Conservation (phyloP, 2,329 filamentous ascomycete genomes). For the Penicillium expansum region DNA sequence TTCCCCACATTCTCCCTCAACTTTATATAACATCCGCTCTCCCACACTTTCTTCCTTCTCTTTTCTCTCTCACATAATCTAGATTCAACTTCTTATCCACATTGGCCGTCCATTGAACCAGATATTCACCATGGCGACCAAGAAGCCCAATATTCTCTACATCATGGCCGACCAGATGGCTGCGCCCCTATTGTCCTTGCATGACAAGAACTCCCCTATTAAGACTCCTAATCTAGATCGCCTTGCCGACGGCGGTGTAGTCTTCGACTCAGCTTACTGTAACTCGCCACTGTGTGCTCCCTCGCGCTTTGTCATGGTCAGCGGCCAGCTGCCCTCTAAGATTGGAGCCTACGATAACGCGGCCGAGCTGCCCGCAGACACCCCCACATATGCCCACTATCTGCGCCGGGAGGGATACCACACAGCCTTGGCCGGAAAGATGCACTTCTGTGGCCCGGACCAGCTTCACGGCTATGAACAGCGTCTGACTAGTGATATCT, state of each 20-base stretch:
- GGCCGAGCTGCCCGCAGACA: constrained; percentile 75
- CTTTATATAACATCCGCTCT: constrained; percentile 19
- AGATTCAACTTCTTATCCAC: not conserved
- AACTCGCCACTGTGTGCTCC: constrained; percentile 90
- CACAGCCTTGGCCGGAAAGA: constrained; percentile 88
- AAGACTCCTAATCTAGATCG: constrained; percentile 87
- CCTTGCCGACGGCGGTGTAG: constrained; percentile 75
- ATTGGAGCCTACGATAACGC: constrained; percentile 93
- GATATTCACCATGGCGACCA: constrained; percentile 35
- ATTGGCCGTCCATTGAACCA: not conserved
- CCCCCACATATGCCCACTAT: constrained; percentile 91
- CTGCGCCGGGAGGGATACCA: constrained; percentile 81
- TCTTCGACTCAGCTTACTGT: constrained; percentile 93
- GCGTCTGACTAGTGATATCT: constrained; percentile 90
- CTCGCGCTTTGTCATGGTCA: constrained; percentile 92
- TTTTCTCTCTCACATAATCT: constrained; percentile 4
- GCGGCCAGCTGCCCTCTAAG: constrained; percentile 84
- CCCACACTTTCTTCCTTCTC: constrained; percentile 6
- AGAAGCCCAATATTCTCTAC: constrained; percentile 76
- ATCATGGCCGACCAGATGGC: constrained; percentile 97
- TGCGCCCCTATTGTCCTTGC: constrained; percentile 85
- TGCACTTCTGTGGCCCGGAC: constrained; percentile 90
- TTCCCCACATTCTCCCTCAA: constrained; percentile 17
- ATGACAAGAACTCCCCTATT: constrained; percentile 84
- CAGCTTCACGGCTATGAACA: constrained; percentile 93